Conservation (phyloP, 139 green algal genomes). For the Haematococcus lacustris region DNA sequence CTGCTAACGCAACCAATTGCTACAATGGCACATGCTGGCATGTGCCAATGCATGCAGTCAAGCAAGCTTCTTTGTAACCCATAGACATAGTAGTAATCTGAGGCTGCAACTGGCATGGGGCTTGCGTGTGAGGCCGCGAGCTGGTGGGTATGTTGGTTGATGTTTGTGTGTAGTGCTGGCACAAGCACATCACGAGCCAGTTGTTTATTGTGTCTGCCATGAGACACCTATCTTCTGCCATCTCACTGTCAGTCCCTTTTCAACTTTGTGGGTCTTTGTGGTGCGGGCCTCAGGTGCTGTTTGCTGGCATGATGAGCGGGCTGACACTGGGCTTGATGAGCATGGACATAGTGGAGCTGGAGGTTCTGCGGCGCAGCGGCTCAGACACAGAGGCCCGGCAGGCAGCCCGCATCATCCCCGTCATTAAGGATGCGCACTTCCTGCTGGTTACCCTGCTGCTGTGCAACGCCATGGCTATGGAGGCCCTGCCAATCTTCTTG, state of each 20-base stretch:
- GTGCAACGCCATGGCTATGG: conserved; percentile 50
- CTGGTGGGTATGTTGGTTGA: too few relatives aligned
- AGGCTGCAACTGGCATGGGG: too few relatives aligned
- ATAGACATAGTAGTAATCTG: too few relatives aligned
- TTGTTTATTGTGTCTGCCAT: too few relatives aligned
- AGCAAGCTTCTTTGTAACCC: neutral
- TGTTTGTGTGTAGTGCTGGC: too few relatives aligned
- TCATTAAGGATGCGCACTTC: conserved; percentile 43
- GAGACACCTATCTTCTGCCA: too few relatives aligned
- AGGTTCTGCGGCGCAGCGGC: conserved; percentile 57
- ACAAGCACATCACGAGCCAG: too few relatives aligned
- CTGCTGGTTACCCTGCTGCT: conserved; percentile 60
- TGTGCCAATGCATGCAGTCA: conserved; percentile 1
- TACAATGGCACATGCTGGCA: neutral
- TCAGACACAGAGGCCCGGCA: conserved; percentile 41
- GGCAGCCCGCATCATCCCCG: conserved; percentile 31
- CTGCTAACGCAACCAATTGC: neutral
- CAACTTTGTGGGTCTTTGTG: neutral
- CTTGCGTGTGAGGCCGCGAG: too few relatives aligned
- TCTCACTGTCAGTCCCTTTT: neutral
- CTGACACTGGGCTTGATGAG: conserved; percentile 56
- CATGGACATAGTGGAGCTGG: conserved; percentile 47
- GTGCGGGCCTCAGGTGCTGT: conserved; percentile 5
- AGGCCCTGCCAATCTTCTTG: conserved; percentile 23
- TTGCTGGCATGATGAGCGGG: conserved; percentile 60